These are phyloP conservation scores for Colletotrichum endophyticum DNA, from an alignment of 2,329 filamentous ascomycete species.

Conservation along the genomic window DNA sequence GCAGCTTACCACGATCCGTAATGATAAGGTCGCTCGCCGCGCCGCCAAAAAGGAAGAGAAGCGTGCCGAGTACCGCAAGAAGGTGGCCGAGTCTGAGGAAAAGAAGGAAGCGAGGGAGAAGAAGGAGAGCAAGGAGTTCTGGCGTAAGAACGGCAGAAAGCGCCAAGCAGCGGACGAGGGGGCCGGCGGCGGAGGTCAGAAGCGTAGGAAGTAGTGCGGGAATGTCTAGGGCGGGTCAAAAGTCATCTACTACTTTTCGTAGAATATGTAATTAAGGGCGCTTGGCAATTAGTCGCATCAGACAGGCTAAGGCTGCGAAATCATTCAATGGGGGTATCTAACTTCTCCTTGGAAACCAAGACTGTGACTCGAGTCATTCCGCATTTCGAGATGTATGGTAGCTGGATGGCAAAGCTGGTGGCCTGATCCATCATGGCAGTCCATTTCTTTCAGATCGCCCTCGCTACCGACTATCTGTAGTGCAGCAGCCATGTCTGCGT, in stretches of 20 bases:
- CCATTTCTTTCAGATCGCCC: background rate
- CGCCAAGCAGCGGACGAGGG: constrained; percentile 49
- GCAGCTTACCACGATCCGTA: constrained; percentile 87
- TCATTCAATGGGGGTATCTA: constrained; percentile 11
- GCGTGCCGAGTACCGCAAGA: constrained; percentile 79
- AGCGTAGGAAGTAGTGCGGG: constrained; percentile 20
- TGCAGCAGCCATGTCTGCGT: background rate
- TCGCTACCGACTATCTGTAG: background rate
- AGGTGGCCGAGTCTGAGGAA: constrained; percentile 81
- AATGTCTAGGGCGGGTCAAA: background rate
- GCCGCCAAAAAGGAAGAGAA: constrained; percentile 87
- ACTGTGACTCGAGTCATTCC: background rate
- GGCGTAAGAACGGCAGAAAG: constrained; percentile 86
- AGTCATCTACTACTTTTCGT: background rate
- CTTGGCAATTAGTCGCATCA: background rate
- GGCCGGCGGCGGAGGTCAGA: constrained; percentile 37
- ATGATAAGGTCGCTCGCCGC: constrained; percentile 88
- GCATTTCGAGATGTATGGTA: background rate
- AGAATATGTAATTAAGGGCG: constrained; percentile 9
- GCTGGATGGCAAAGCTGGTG: background rate
- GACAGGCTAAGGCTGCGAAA: background rate
- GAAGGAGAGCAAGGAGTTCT: constrained; percentile 90
- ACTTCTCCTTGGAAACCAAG: background rate
- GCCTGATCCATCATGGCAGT: background rate
- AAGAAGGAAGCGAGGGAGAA: constrained; percentile 88